Base-by-base conservation (phyloP, 129 eudicot species). In the Scalesia atractyloides region DNA sequence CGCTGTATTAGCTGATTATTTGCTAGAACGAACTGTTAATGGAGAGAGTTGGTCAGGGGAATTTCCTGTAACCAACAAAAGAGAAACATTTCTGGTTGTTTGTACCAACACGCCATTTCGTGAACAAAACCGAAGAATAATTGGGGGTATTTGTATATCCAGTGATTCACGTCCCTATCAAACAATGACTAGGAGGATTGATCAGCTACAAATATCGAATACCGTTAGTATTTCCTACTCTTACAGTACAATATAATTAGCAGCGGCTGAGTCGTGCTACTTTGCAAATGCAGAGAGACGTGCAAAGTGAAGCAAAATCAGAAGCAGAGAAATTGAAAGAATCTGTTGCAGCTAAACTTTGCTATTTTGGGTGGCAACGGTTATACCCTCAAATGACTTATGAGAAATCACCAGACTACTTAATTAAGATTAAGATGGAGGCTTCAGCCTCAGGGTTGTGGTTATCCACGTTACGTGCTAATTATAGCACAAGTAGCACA, bases 21-120 rank as follows among this genome's bases (percentile, higher is more conserved):
- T 86, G 18, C 26, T 86, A 16, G 56, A 49, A 9, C 83, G 86
- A 19, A 84, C 79, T 0, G 54, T 49, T 13, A 72, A 60, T 12
- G 97, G 82, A 26, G 93, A 88, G 76, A 76, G 77, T 60, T 91
- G 97, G 97, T 83, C 91, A 0, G 97, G 97, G 64, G 84, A 79
- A 56, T 81, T 91, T 73, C 96, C 97, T 5, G 81, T 88, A 12
- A 84, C 43, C 61, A 82, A 80, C 33, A 91, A 85, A 79, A 71
- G 91, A 15, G 81, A 84, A 7, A 84, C 72, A 65, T 81, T 88
- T 54, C 34, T 67, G 60, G 82, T 86, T 6, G 37, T 86, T 15
- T 75, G 77, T 49, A 75, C 96, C 8, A 80, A 84, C 56, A 78
- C 96, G 0, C 94, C 97, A 3, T 81, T 79, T 46, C 86, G 83